Conservation (phyloP, 2,329 filamentous ascomycete species). For the Pseudogymnoascus sp. region DNA sequence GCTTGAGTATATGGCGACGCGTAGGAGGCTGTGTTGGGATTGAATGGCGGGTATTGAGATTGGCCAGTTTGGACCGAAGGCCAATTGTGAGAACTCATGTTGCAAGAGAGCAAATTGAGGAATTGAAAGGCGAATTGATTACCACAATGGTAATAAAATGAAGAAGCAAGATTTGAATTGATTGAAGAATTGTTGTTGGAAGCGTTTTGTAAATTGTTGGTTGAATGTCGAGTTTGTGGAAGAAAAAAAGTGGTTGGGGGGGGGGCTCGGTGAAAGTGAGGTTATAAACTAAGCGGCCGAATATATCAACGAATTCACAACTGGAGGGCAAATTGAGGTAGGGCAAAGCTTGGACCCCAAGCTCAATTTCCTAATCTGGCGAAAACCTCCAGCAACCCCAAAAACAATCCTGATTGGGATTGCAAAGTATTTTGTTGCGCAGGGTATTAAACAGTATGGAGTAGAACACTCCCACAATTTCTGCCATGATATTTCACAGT, state of each 20-base stretch:
- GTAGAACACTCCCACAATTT: background rate
- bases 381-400: background rate
- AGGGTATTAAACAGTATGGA: background rate
- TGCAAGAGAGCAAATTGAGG: constrained; percentile 1
- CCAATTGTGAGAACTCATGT: constrained; percentile 8
- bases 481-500: background rate
- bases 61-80: background rate
- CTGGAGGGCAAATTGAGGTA: background rate
- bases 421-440: background rate
- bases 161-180: constrained; percentile 1
- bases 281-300: constrained; percentile 2
- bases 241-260: background rate
- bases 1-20: background rate
- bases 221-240: background rate
- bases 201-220: background rate
- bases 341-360: background rate
- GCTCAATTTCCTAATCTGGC: constrained; percentile 1
- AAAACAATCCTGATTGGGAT: background rate
- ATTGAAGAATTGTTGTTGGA: background rate
- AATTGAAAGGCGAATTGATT: background rate
- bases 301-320: background rate
- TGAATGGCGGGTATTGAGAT: constrained; percentile 1
- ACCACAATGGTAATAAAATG: background rate
- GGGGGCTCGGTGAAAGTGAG: background rate
- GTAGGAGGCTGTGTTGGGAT: constrained; percentile 5